These are phyloP conservation scores for Podaxis sp. DNA, from an alignment of 768 basidiomycete species.

Conservation along the genomic window DNA sequence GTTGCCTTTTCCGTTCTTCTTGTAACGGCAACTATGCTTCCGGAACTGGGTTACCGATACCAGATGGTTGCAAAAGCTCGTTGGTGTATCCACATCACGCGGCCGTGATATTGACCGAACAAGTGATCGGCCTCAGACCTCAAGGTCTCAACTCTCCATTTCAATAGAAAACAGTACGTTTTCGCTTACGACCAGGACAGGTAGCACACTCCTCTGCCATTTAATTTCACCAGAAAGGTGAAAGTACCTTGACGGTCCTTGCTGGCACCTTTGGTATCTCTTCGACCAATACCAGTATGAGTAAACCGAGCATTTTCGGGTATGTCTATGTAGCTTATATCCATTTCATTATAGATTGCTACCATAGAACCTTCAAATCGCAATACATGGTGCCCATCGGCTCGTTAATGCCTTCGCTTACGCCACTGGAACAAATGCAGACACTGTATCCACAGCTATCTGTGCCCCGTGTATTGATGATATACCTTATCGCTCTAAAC, in stretches of 20 bases:
- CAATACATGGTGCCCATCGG: neutral
- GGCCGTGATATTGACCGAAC: neutral
- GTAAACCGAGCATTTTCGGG: neutral
- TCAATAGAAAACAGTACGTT: neutral
- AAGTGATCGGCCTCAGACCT: neutral
- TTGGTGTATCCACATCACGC: neutral
- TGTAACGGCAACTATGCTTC: neutral
- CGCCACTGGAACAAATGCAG: neutral
- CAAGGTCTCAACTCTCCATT: neutral
- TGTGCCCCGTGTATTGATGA: neutral
- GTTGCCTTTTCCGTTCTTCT: neutral
- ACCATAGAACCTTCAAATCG: neutral
- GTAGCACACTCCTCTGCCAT: neutral
- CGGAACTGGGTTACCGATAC: neutral
- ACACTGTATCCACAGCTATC: neutral
- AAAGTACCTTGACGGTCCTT: neutral
- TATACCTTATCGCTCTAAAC: neutral
- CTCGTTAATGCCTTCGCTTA: neutral
- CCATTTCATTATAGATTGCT: neutral
- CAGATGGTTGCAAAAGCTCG: neutral
- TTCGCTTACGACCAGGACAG: neutral
- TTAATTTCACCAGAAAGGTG: neutral
- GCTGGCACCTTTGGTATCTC: neutral
- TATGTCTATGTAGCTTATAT: neutral
- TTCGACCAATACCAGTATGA: neutral